Evolutionary conservation across 768 basidiomycete genomes (phyloP).

Genomic region (Obba rivulosa): DNA sequence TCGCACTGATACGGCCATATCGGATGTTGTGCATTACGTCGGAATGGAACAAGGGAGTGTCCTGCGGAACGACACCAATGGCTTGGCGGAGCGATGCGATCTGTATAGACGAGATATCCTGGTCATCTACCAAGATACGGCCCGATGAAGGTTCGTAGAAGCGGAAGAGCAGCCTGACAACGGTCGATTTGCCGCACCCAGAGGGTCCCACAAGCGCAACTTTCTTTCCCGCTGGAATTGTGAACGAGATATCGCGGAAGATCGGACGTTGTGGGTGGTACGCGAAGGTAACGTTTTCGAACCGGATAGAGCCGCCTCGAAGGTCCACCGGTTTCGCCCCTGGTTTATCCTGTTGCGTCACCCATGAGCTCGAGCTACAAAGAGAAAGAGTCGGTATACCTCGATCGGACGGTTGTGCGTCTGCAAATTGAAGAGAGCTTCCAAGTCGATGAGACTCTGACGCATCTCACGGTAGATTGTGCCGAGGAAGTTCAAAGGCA

Average conservation of each 20-base stretch:
- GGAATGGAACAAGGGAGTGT: conserved; percentile 95
- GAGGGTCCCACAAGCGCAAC: conserved; percentile 96
- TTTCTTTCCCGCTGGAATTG: conserved; percentile 93
- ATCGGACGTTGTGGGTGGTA: conserved; percentile 93
- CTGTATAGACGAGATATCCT: conserved; percentile 73
- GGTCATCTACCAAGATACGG: conserved; percentile 80
- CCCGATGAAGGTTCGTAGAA: conserved; percentile 88
- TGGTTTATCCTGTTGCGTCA: conserved; percentile 55
- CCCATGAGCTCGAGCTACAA: background rate
- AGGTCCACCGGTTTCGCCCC: conserved; percentile 63
- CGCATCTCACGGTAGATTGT: conserved; percentile 96
- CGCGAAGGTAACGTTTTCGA: conserved; percentile 87
- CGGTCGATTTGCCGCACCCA: conserved; percentile 96
- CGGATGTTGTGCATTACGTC: conserved; percentile 94
- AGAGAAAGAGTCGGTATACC: conserved; percentile 30
- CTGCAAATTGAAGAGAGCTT: conserved; percentile 85
- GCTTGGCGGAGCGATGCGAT: conserved; percentile 64
- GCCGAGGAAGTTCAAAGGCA: conserved; percentile 95
- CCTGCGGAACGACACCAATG: conserved; percentile 96
- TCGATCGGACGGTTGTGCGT: conserved; percentile 69
- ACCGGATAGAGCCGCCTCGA: conserved; percentile 82
- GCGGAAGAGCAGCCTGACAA: conserved; percentile 83
- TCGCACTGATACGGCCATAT: conserved; percentile 85
- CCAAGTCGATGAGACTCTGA: conserved; percentile 97
- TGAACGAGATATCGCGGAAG: conserved; percentile 83